Base-by-base conservation (phyloP, 208 protist genomes). In the Leishmania martiniquensis region DNA sequence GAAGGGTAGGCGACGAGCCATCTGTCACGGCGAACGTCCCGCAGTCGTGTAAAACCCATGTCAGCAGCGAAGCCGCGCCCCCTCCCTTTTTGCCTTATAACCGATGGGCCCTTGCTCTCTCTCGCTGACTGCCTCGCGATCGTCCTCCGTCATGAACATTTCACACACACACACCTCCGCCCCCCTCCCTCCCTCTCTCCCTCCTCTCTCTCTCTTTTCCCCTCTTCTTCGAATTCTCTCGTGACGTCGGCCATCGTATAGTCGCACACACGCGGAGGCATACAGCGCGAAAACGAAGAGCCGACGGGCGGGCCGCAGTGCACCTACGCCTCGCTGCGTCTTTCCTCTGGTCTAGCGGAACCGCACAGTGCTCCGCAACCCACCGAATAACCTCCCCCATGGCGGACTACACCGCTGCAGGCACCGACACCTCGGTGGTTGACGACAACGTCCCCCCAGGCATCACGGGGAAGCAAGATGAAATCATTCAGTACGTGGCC, bases 401-500 rank as follows among this genome's bases (percentile, higher is more conserved):
- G 34, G 47, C 52, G 54, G 32, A 72, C 67, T 72, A 51, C 45
- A 72, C 37, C 67, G 25, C 29, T 42, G 76, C 80, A n/a, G 76
- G 72, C 9, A 76, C 77, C 69, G 70, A 74, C 47, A 82, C 78
- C 17, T 84, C 65, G 44, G 79, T 71, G 57, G 68, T 67, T 17
- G 78, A 87, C 49, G 80, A 82, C 15, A 82, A 81, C 67, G 34
- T 79, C 2, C 93, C 93, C 6, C 72, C 76, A 10, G 93, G 90
- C 49, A 91, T 96, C 44, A 87, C 87, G 4, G 79, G 84, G 9
- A 93, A 94, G 70, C 91, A 96, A 68, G 93, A 96, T 78, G 84
- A 89, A 9, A 93, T 96, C 76, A 95, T 96, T 54, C 88, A 94
- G 66, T 83, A 92, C 70, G 91, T 93, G 10, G 93, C 93, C 65